Percentiles rank a stretch among this genome's conserved stretches.
phyloP scores from a whole-genome alignment of 306 rosid species.

The Prosopis cineraria region DNA sequence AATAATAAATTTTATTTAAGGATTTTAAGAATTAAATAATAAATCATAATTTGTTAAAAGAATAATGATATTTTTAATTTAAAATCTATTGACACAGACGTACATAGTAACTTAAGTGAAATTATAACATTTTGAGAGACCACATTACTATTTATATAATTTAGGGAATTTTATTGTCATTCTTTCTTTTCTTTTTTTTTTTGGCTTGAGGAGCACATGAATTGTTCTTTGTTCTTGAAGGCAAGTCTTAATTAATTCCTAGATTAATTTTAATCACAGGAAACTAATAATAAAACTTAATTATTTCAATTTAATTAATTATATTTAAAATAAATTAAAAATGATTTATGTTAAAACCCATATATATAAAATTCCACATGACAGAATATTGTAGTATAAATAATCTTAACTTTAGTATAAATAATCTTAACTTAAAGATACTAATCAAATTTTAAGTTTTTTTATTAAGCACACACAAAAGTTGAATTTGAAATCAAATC shows the following conservation, averaged over 20 bases:
- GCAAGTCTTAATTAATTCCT: background rate
- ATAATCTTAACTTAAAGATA: background rate
- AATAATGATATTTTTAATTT: too few species aligned
- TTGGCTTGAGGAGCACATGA: too few species aligned
- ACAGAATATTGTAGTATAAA: too few species aligned
- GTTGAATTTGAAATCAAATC: background rate
- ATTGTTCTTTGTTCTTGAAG: background rate
- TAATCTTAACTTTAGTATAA: background rate
- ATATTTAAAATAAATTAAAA: background rate
- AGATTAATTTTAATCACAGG: background rate
- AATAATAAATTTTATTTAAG: too few species aligned
- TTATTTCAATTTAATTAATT: background rate
- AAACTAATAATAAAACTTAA: background rate
- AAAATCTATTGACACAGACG: too few species aligned
- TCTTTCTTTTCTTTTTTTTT: too few species aligned
- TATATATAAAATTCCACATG: background rate
- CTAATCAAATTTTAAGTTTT: background rate
- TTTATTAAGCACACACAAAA: background rate
- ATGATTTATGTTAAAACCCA: background rate
- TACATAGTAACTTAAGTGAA: too few species aligned
- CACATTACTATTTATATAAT: too few species aligned
- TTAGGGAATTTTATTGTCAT: too few species aligned
- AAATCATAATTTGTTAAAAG: too few species aligned
- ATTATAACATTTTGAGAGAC: too few species aligned
- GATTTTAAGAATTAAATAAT: too few species aligned